phyloP scores from a whole-genome alignment of 2,329 filamentous ascomycete species.

The Cytospora leucostoma region DNA sequence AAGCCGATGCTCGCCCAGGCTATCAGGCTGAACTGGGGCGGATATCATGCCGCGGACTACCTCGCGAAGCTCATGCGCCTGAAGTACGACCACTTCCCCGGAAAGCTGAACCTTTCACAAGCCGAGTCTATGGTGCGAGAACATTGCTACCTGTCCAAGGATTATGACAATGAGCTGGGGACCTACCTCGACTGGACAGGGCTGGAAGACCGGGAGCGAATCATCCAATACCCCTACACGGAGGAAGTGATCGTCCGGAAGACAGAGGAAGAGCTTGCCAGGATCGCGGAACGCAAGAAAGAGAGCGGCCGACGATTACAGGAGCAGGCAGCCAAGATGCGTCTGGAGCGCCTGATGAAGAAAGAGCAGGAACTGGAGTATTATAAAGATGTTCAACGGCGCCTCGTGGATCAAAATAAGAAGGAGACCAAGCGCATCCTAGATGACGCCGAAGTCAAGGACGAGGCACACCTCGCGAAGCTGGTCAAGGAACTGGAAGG shows the following conservation, averaged over 20 bases:
- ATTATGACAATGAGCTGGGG: slow-evolving; percentile 78
- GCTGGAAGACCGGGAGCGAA: slow-evolving; percentile 82
- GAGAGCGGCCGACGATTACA: slow-evolving; percentile 90
- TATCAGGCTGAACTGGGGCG: slow-evolving; percentile 91
- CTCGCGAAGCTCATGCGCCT: slow-evolving; percentile 83
- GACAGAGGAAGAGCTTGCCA: slow-evolving; percentile 87
- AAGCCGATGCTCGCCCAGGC: slow-evolving; percentile 84
- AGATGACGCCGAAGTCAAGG: slow-evolving; percentile 88
- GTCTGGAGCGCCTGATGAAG: slow-evolving; percentile 88
- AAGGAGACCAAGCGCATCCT: slow-evolving; percentile 86
- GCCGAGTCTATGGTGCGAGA: slow-evolving; percentile 84
- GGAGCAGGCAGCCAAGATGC: slow-evolving; percentile 96
- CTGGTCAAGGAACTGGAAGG: slow-evolving; percentile 88
- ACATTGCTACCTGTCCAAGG: slow-evolving; percentile 84
- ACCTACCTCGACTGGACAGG: slow-evolving; percentile 87
- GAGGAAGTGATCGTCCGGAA: slow-evolving; percentile 91
- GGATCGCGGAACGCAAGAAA: slow-evolving; percentile 89
- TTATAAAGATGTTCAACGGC: slow-evolving; percentile 78
- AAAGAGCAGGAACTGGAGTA: slow-evolving; percentile 97
- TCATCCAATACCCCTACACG: slow-evolving; percentile 91
- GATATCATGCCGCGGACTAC: slow-evolving; percentile 87
- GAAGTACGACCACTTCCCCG: slow-evolving; percentile 88
- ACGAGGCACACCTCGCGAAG: slow-evolving; percentile 83
- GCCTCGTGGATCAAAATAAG: slow-evolving; percentile 76
- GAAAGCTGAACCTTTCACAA: slow-evolving; percentile 83